Conservation (phyloP, 805 yeast genomes). For the Starmera amethionina region DNA sequence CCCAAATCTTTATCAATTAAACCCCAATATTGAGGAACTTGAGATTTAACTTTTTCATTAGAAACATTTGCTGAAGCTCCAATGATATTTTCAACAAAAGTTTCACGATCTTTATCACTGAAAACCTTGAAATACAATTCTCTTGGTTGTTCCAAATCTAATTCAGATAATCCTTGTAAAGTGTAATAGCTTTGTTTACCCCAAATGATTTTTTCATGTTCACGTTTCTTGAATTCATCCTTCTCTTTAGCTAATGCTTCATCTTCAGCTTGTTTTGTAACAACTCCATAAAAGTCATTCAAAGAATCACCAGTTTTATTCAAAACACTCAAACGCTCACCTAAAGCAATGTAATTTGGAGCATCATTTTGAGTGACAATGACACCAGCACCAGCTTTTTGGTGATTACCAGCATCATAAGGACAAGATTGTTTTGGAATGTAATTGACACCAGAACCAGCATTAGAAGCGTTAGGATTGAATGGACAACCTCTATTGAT, state of each 20-base stretch:
- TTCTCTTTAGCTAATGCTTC: slow-evolving; percentile 21
- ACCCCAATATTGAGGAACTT: slow-evolving; percentile 33
- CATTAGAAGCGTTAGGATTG: slow-evolving; percentile 22
- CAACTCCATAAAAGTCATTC: slow-evolving; percentile 25
- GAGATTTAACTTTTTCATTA: slow-evolving; percentile 22
- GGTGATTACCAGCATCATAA: slow-evolving; percentile 30
- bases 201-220: slow-evolving; percentile 29
- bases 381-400: slow-evolving; percentile 55
- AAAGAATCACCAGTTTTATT: slow-evolving; percentile 10
- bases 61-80: slow-evolving; percentile 28
- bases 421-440: slow-evolving; percentile 47
- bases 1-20: slow-evolving; percentile 32
- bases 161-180: slow-evolving; percentile 30
- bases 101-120: slow-evolving; percentile 21
- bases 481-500: slow-evolving; percentile 38
- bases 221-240: slow-evolving; percentile 12
- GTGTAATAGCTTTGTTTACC: slow-evolving; percentile 26
- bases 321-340: slow-evolving; percentile 21
- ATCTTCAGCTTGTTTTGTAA: slow-evolving; percentile 18
- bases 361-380: slow-evolving; percentile 36
- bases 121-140: slow-evolving; percentile 30
- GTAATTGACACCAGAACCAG: slow-evolving; percentile 44
- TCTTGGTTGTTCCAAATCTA: slow-evolving; percentile 39
- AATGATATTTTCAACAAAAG: slow-evolving; percentile 27
- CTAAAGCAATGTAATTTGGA: slow-evolving; percentile 43